Evolutionary conservation across 2,329 filamentous ascomycete genomes (phyloP).

Genomic region (Ophiocordyceps sinensis): DNA sequence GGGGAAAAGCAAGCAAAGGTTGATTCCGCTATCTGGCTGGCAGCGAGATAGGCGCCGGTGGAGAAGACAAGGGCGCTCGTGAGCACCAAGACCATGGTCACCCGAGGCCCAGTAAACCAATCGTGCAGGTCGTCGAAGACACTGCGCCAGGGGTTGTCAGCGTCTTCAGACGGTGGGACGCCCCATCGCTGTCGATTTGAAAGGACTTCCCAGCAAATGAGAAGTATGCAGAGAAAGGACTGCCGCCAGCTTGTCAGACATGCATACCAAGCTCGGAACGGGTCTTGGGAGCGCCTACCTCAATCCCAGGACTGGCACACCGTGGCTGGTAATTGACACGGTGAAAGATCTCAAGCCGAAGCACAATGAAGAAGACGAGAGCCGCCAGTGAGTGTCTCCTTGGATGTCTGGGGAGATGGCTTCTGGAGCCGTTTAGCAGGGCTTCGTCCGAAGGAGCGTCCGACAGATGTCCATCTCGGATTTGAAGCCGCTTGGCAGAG

Average conservation of each 20-base stretch:
- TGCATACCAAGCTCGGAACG: no score
- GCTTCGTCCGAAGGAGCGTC: slow-evolving; percentile 7
- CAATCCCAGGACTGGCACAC: slow-evolving; percentile 33
- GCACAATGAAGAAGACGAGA: slow-evolving; percentile 27
- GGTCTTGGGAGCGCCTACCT: slow-evolving; percentile 18
- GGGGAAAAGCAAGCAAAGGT: slow-evolving; percentile 35
- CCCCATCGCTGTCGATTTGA: slow-evolving; percentile 18
- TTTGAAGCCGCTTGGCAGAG: slow-evolving; percentile 10
- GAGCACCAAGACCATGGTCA: slow-evolving; percentile 19
- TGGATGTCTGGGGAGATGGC: slow-evolving; percentile 28
- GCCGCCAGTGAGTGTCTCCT: slow-evolving; percentile 29
- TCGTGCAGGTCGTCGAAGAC: slow-evolving; percentile 30
- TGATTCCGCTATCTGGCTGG: slow-evolving; percentile 25
- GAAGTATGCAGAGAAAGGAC: slow-evolving; percentile 31
- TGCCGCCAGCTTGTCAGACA: slow-evolving; percentile 7
- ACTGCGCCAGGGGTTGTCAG: slow-evolving; percentile 33
- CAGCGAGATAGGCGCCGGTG: slow-evolving; percentile 25
- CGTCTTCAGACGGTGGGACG: slow-evolving; percentile 15
- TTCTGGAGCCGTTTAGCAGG: slow-evolving; percentile 19
- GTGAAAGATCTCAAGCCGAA: slow-evolving; percentile 34
- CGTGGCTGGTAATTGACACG: slow-evolving; percentile 31
- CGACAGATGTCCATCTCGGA: slow-evolving; percentile 9
- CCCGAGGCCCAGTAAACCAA: slow-evolving; percentile 30
- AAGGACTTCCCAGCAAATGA: slow-evolving; percentile 30
- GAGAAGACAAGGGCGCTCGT: slow-evolving; percentile 23